Base-by-base conservation (phyloP, 345 rosid species). In the Aethionema arabicum region DNA sequence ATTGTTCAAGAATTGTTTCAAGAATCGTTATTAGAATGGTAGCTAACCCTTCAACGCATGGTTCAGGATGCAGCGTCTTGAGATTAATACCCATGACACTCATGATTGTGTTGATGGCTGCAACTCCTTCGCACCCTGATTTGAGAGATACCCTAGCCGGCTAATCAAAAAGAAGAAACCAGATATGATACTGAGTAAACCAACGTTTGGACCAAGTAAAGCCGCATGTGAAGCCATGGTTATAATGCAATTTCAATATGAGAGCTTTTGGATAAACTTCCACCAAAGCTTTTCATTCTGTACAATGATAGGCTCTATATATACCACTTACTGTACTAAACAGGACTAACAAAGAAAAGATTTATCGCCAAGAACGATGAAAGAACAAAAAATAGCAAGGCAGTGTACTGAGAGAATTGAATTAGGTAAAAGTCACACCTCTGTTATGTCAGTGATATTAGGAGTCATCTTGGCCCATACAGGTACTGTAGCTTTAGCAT, bases 381-480 rank as follows among this genome's bases (percentile, higher is more conserved):
- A 16, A 13, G 8, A 10, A 4, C 6, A 32, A 13, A 12, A 32
- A 15, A 32, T 33, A 53, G 33, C 21, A 46, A 66, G 38, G 55
- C 5, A 16, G 11, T 15, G 8, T 7, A 29, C 30, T 4, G 4
- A 56, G 47, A 47, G 13, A 56, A 31, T 3, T n/a, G 10, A 31
- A 21, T 21, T 21, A 21, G 27, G 27, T 21, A 21, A 21, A 21
- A 2, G 16, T 21, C 54, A 58, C 14, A 87, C 97, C 96, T 84
- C 72, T 55, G 97, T 76, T 52, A 93, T 93, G 80, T 93, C 99
- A 2, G 99, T 93, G 61, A 93, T 79, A 56, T 93, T 93, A 65
- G 99, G 99, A 80, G 99, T 93, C 99, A 93, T 93, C 84, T 93
- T 93, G 11, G 95, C 95, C 99, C 99, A 93, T 6, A 90, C 97